Evolutionary conservation across 176 grass and related monocot genomes (phyloP).

Genomic region (Juncus inflexus): DNA sequence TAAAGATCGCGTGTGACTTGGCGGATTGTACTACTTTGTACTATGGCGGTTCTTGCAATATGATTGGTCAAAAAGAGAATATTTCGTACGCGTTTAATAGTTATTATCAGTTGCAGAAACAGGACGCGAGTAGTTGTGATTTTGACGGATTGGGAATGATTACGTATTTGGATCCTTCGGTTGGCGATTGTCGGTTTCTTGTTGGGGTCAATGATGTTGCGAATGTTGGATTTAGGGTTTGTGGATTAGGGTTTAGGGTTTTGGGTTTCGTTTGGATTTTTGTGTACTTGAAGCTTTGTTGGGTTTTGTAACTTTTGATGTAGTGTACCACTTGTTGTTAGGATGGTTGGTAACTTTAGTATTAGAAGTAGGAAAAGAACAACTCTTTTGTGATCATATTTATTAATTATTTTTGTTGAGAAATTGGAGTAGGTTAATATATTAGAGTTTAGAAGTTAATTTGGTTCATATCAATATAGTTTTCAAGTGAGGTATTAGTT

Average conservation of each 20-base stretch:
- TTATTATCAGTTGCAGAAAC: slow-evolving; percentile 91
- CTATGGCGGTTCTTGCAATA: slow-evolving; percentile 77
- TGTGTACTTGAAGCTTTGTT: slow-evolving; percentile 58
- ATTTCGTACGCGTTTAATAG: slow-evolving; percentile 95
- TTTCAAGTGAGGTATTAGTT: no score
- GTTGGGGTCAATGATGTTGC: slow-evolving; percentile 58
- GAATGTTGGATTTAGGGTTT: slow-evolving; percentile 35
- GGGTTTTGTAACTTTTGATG: slow-evolving; percentile 10
- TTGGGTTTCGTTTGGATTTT: slow-evolving; percentile 50
- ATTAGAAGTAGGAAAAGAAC: slow-evolving; percentile 14
- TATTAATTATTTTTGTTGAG: no score
- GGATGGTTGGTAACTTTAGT: slow-evolving; percentile 3
- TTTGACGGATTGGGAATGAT: slow-evolving; percentile 78
- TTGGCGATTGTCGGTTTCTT: slow-evolving; percentile 75
- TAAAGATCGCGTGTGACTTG: slow-evolving; percentile 68
- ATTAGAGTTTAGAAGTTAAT: no score
- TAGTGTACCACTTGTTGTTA: slow-evolving; percentile 18
- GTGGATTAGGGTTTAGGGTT: slow-evolving; percentile 37
- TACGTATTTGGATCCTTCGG: slow-evolving; percentile 79
- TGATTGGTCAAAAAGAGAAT: slow-evolving; percentile 75
- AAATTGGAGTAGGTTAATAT: no score
- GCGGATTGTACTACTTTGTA: slow-evolving; percentile 83
- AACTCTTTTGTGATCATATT: no score
- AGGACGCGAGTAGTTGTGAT: slow-evolving; percentile 71
- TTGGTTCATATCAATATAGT: no score